phyloP scores from a whole-genome alignment of 352 stramenopile genomes.

The Pilasporangium apinafurcum region DNA sequence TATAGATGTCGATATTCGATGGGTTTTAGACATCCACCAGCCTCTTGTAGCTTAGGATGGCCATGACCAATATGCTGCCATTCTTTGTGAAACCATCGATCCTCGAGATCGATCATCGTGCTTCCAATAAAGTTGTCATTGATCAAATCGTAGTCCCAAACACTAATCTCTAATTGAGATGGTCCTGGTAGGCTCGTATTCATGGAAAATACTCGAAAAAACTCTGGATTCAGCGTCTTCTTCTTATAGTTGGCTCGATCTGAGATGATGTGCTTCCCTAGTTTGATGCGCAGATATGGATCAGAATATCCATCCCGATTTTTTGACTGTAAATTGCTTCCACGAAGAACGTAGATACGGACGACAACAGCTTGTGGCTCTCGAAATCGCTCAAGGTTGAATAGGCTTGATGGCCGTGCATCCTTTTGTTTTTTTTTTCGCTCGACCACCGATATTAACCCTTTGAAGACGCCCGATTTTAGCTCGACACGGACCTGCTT shows the following conservation, averaged over 20 bases:
- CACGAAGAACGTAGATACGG: constrained; percentile 70
- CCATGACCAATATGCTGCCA: constrained; percentile 62
- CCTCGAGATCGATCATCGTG: constrained; percentile 90
- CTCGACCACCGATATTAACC: constrained; percentile 56
- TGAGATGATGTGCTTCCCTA: constrained; percentile 66
- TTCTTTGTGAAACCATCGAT: constrained; percentile 88
- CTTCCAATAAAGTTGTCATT: constrained; percentile 86
- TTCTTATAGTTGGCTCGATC: constrained; percentile 57
- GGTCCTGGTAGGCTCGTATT: constrained; percentile 63
- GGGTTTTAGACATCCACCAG: constrained; percentile 52
- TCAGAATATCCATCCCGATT: constrained; percentile 76
- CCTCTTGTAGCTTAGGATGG: constrained; percentile 12
- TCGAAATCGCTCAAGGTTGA: constrained; percentile 43
- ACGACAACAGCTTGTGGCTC: constrained; percentile 54
- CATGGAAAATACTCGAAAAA: constrained; percentile 64
- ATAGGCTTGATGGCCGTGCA: constrained; percentile 4
- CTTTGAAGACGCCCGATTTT: constrained; percentile 76
- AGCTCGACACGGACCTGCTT: constrained; percentile 50
- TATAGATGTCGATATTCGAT: constrained; percentile 87
- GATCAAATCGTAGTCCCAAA: constrained; percentile 79
- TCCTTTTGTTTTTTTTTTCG: constrained; percentile 4
- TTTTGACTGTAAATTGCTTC: constrained; percentile 69
- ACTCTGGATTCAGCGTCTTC: constrained; percentile 78
- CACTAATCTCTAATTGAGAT: constrained; percentile 69
- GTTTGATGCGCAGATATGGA: constrained; percentile 66